Conservation (phyloP, 1,284 basidiomycete genomes). For the Cystobasidium pallidum region DNA sequence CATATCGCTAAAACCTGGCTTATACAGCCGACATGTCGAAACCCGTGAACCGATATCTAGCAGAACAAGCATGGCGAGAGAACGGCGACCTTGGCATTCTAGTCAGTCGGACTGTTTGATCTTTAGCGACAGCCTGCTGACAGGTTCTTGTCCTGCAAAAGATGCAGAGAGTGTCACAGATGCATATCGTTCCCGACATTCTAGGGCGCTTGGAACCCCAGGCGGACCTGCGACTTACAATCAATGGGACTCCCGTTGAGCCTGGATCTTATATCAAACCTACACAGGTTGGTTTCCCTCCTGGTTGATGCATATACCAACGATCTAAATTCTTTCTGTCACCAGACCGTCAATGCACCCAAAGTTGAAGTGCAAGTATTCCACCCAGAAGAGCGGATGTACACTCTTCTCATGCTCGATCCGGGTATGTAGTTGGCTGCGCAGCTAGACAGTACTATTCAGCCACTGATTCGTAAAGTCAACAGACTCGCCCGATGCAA, state of each 20-base stretch:
- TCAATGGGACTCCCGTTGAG: conserved; percentile 66
- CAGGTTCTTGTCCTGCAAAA: conserved; percentile 55
- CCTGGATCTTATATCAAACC: conserved; percentile 71
- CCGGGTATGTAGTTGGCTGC: conserved; percentile 62
- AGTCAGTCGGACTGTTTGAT: conserved; percentile 60
- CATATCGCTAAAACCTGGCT: background rate
- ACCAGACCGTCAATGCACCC: conserved; percentile 67
- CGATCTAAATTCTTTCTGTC: conserved; percentile 3
- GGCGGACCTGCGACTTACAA: conserved; percentile 70
- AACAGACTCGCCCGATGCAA: conserved; percentile 75
- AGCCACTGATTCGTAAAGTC: background rate
- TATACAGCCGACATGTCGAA: conserved; percentile 58
- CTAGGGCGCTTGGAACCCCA: conserved; percentile 72
- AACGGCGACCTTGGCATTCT: conserved; percentile 80
- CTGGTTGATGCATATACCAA: too few relatives aligned
- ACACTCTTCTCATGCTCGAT: conserved; percentile 86
- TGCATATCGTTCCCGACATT: conserved; percentile 87
- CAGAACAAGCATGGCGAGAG: conserved; percentile 82
- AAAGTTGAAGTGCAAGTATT: conserved; percentile 72
- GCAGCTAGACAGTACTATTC: background rate
- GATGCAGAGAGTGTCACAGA: conserved; percentile 90
- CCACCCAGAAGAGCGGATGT: conserved; percentile 76
- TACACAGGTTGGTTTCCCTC: conserved; percentile 62
- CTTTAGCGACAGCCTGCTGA: background rate
- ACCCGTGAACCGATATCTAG: conserved; percentile 74